Base-by-base conservation (phyloP, 2,329 filamentous ascomycete genomes). In the Apiospora aurea region DNA sequence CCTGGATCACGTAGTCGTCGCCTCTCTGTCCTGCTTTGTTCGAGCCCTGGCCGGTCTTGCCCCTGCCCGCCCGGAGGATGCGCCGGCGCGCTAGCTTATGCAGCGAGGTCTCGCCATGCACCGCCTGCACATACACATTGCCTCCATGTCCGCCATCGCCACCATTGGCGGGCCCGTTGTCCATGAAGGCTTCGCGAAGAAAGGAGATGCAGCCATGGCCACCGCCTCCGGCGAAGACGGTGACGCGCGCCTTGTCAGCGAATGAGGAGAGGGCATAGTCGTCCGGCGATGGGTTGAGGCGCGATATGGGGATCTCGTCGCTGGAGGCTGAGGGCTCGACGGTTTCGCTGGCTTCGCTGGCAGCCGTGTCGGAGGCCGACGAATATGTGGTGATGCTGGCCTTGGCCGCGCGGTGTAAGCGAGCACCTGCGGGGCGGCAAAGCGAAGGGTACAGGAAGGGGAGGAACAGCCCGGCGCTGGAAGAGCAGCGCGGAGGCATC, bases 191-290 rank as follows among this genome's bases (percentile, higher is more conserved):
- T 78, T 99, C 96, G 26, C 96, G 92, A 61, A 97, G 85, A 80
- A 98, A 99, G 0, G 96, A 96, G 69, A 98, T 94, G 79, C 96
- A 99, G 74, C 96, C 96, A 79, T 96, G 92, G 11, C 96, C 96
- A 38, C 96, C 96, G 2, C 87, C 84, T 11, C 96, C 96, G 24
- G 95, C 93, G 76, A 93, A 88, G 3, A 98, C 82, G 0, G 90
- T 93, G 41, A 98, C 83, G 10, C 90, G 89, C 71, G 95, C 95
- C 80, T 94, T 93, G 83, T 99, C 96, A 71, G 94, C 92, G 79
- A 99, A 99, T 64, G 92, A 92, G 4, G 94, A 90, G 44, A 91
- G 87, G 21, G 93, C 89, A 82, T 97, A 98, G 81, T 97, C 94
- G 78, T 94, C 92, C 0, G 95, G 94, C 0, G 89, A 80, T 2